Percentiles rank a stretch among this genome's conserved stretches.
phyloP scores from a whole-genome alignment of 768 basidiomycete genomes.

The Hebeloma cylindrosporum region DNA sequence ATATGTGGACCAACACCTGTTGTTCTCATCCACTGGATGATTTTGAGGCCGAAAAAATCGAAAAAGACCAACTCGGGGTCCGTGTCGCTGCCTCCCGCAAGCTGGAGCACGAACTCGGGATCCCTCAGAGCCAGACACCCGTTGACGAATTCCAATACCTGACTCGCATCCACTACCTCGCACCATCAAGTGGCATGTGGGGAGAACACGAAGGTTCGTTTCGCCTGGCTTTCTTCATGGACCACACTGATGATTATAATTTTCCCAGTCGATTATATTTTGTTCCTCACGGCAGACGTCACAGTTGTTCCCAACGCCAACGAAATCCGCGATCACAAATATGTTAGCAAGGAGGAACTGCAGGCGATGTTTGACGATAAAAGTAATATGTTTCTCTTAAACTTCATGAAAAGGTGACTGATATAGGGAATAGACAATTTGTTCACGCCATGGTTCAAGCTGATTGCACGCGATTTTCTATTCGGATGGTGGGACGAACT shows the following conservation, averaged over 20 bases:
- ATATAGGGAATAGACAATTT: slow-evolving; percentile 59
- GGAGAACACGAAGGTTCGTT: slow-evolving; percentile 94
- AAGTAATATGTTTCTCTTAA: slow-evolving; percentile 43
- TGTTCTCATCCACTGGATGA: slow-evolving; percentile 97
- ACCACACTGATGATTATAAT: not conserved
- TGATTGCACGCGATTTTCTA: slow-evolving; percentile 94
- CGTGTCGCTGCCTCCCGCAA: slow-evolving; percentile 91
- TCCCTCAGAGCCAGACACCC: slow-evolving; percentile 74
- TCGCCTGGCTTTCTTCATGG: not conserved
- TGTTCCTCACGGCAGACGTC: slow-evolving; percentile 91
- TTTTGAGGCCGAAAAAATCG: slow-evolving; percentile 79
- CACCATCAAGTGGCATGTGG: slow-evolving; percentile 90
- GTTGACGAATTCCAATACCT: slow-evolving; percentile 90
- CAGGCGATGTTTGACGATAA: slow-evolving; percentile 86
- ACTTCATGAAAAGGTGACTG: not conserved
- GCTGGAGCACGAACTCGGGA: slow-evolving; percentile 95
- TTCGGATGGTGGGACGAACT: slow-evolving; percentile 99
- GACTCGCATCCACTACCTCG: slow-evolving; percentile 96
- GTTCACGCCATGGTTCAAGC: slow-evolving; percentile 99
- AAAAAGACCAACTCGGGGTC: slow-evolving; percentile 79
- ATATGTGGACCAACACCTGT: slow-evolving; percentile 99
- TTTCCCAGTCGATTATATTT: slow-evolving; percentile 88
- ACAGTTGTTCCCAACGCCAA: slow-evolving; percentile 79
- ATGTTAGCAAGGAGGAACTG: slow-evolving; percentile 88
- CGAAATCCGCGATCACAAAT: slow-evolving; percentile 89